phyloP scores from a whole-genome alignment of 2,329 filamentous ascomycete species.

The Paecilomyces dactylethromorphus region DNA sequence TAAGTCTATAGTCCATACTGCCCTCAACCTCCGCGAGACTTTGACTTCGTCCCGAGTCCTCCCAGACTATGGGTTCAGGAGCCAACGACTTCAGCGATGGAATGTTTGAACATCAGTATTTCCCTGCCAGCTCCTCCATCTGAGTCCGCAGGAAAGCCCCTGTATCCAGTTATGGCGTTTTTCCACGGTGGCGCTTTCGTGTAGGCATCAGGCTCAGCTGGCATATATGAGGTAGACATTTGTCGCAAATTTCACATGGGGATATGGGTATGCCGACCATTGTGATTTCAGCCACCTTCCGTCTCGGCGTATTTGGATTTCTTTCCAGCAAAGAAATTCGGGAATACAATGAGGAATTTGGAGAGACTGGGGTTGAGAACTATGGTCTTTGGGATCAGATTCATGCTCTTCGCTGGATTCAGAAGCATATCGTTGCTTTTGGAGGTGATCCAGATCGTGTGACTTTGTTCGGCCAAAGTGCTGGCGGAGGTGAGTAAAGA shows the following conservation, averaged over 20 bases:
- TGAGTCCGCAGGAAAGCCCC: background rate
- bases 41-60: background rate
- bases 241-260: background rate
- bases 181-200: background rate
- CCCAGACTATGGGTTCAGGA: background rate
- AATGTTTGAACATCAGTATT: background rate
- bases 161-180: background rate
- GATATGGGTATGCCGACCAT: background rate
- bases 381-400: conserved; percentile 27
- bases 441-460: conserved; percentile 17
- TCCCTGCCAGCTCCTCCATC: background rate
- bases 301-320: background rate
- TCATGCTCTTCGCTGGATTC: conserved; percentile 22
- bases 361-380: conserved; percentile 17
- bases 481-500: background rate
- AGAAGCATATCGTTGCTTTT: conserved; percentile 24
- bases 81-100: background rate
- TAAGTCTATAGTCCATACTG: background rate
- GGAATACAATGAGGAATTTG: background rate
- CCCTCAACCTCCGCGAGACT: background rate
- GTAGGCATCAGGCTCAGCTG: background rate
- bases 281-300: background rate
- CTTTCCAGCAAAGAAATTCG: background rate
- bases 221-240: background rate
- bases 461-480: background rate